A percentile compares a stretch with the other conserved stretches of the same genome.
phyloP scores from a whole-genome alignment of 2,329 filamentous ascomycete species.

The Aphanoascus verrucosus region DNA sequence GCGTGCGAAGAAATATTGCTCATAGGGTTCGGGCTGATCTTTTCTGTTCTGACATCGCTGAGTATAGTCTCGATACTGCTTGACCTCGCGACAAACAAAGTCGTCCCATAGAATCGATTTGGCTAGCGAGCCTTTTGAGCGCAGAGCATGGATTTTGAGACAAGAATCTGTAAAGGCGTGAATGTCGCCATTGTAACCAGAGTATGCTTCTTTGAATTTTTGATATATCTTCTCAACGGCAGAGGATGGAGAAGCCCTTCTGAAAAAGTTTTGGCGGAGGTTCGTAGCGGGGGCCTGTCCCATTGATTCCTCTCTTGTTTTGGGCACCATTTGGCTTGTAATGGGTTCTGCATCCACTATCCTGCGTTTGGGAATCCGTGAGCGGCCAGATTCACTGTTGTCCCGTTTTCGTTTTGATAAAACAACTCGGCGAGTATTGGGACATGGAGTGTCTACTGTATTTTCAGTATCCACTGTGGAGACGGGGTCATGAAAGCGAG shows the following conservation, averaged over 20 bases:
- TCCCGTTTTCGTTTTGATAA: conserved; percentile 1
- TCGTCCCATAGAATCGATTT: conserved; percentile 38
- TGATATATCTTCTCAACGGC: conserved; percentile 22
- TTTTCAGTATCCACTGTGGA: background rate
- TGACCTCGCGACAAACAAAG: conserved; percentile 34
- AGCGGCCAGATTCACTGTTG: background rate
- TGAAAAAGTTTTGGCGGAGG: conserved; percentile 2
- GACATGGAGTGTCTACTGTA: background rate
- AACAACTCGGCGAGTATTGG: background rate
- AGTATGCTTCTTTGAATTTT: conserved; percentile 32
- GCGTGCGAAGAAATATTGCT: conserved; percentile 30
- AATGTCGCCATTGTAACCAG: conserved; percentile 30
- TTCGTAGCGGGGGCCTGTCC: background rate
- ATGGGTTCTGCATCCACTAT: background rate
- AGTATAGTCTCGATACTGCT: conserved; percentile 30
- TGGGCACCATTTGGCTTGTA: background rate
- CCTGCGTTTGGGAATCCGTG: background rate
- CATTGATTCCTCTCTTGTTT: background rate
- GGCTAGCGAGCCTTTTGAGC: conserved; percentile 23
- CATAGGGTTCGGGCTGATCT: conserved; percentile 26
- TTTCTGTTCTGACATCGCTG: conserved; percentile 20
- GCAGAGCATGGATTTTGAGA: conserved; percentile 26
- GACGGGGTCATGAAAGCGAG: background rate
- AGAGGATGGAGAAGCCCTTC: background rate
- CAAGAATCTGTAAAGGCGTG: conserved; percentile 33